These are phyloP conservation scores for Yarrowia sp. DNA, from an alignment of 805 yeast species.

Conservation along the genomic window DNA sequence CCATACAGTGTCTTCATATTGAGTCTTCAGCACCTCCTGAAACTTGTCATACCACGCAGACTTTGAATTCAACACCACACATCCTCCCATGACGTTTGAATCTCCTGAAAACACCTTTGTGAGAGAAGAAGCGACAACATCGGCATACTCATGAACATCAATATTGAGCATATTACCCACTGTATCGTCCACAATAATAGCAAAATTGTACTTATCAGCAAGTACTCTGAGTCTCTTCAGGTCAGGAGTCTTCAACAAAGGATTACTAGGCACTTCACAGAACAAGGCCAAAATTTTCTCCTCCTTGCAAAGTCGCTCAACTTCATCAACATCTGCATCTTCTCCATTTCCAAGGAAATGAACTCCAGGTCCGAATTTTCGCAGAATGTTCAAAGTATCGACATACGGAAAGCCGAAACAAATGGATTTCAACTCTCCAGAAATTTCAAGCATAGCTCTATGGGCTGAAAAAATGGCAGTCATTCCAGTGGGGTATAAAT, in stretches of 20 bases:
- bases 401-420: conserved; percentile 97
- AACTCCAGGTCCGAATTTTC: conserved; percentile 90
- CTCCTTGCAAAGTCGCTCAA: conserved; percentile 64
- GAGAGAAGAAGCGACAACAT: conserved; percentile 78
- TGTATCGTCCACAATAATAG: conserved; percentile 88
- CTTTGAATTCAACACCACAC: conserved; percentile 70
- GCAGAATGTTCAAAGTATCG: conserved; percentile 80
- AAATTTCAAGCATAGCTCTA: conserved; percentile 38
- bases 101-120: conserved; percentile 94
- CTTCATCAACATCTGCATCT: conserved; percentile 55
- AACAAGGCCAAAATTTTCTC: conserved; percentile 71
- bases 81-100: conserved; percentile 94
- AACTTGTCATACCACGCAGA: conserved; percentile 51
- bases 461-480: conserved; percentile 85
- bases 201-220: conserved; percentile 68
- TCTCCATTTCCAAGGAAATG: conserved; percentile 85
- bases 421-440: conserved; percentile 50
- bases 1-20: conserved; percentile 79
- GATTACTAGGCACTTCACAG: conserved; percentile 94
- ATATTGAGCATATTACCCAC: conserved; percentile 87
- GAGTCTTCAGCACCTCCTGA: conserved; percentile 51
- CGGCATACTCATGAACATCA: conserved; percentile 78
- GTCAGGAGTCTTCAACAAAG: conserved; percentile 84
- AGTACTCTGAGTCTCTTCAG: conserved; percentile 60
- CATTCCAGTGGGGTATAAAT: conserved; percentile 88